These are phyloP conservation scores for Xylariaceae sp. DNA, from an alignment of 2,329 filamentous ascomycete species.

Conservation along the genomic window DNA sequence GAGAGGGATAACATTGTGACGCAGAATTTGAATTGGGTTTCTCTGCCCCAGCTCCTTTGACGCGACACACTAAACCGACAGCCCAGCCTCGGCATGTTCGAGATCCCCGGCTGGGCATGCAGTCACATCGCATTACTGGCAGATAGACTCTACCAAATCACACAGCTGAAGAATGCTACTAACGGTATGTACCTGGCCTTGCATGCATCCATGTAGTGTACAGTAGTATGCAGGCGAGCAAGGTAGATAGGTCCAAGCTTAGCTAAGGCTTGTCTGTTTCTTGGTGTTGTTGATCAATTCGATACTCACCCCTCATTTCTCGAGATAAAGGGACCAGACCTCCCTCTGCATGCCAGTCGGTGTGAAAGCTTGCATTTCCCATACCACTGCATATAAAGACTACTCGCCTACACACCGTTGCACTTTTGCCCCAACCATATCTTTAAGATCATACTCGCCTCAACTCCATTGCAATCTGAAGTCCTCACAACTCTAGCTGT, in stretches of 20 bases:
- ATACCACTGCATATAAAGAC: constrained; percentile 19
- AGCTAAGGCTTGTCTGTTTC: constrained; percentile 14
- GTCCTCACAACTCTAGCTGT: not conserved
- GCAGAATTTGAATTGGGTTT: constrained; percentile 3
- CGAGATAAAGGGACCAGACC: constrained; percentile 16
- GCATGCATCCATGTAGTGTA: constrained; percentile 3
- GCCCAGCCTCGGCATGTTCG: constrained; percentile 25
- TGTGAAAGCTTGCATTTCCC: constrained; percentile 5
- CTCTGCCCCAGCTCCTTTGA: constrained; percentile 18
- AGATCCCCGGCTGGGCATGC: constrained; percentile 18
- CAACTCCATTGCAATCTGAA: not conserved
- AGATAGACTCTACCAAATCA: constrained; percentile 1
- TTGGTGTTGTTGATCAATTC: constrained; percentile 24
- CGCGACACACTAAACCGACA: not conserved
- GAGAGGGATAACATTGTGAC: not conserved
- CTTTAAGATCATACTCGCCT: not conserved
- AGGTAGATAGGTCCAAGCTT: constrained; percentile 5
- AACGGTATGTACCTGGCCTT: constrained; percentile 1
- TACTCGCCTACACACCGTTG: too few relatives aligned
- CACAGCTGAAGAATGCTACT: not conserved
- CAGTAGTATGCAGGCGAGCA: constrained; percentile 6
- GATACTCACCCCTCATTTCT: constrained; percentile 18
- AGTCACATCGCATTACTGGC: not conserved
- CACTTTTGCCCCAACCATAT: too few relatives aligned
- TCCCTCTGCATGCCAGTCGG: not conserved